phyloP scores from a whole-genome alignment of 2,329 filamentous ascomycete species.

The Calonectria crousiana region DNA sequence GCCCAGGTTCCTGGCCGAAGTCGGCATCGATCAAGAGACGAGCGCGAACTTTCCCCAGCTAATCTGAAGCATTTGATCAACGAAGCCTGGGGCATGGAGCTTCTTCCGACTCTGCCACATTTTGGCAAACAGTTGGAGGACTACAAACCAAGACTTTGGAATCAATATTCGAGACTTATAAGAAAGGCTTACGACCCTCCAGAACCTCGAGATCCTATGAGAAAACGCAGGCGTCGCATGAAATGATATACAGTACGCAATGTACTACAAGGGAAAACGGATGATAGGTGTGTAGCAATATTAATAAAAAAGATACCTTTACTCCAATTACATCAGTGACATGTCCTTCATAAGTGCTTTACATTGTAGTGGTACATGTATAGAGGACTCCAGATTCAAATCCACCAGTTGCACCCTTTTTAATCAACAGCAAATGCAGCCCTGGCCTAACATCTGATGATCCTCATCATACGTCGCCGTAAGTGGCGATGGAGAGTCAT shows the following conservation, averaged over 20 bases:
- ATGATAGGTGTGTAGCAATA: slow-evolving; percentile 35
- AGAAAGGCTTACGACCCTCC: slow-evolving; percentile 42
- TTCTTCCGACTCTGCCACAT: slow-evolving; percentile 42
- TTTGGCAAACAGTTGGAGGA: slow-evolving; percentile 45
- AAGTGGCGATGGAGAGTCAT: background rate
- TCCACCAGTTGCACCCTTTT: background rate
- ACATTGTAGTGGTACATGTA: slow-evolving; percentile 48
- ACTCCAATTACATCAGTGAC: slow-evolving; percentile 44
- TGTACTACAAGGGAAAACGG: slow-evolving; percentile 18
- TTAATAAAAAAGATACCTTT: slow-evolving; percentile 40
- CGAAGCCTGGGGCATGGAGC: slow-evolving; percentile 49
- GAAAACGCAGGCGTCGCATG: background rate
- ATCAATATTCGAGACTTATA: slow-evolving; percentile 45
- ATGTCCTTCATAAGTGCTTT: slow-evolving; percentile 43
- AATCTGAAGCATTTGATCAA: slow-evolving; percentile 49
- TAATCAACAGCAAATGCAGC: slow-evolving; percentile 9
- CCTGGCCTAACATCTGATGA: background rate
- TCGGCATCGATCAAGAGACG: slow-evolving; percentile 46
- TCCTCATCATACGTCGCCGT: background rate
- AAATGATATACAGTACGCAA: background rate
- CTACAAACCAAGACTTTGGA: slow-evolving; percentile 47
- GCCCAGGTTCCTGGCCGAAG: slow-evolving; percentile 44
- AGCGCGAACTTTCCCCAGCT: slow-evolving; percentile 46
- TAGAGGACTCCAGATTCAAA: slow-evolving; percentile 20
- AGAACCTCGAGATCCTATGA: background rate